Base-by-base conservation (phyloP, 768 basidiomycete species). In the Leucosporidium scottii region DNA sequence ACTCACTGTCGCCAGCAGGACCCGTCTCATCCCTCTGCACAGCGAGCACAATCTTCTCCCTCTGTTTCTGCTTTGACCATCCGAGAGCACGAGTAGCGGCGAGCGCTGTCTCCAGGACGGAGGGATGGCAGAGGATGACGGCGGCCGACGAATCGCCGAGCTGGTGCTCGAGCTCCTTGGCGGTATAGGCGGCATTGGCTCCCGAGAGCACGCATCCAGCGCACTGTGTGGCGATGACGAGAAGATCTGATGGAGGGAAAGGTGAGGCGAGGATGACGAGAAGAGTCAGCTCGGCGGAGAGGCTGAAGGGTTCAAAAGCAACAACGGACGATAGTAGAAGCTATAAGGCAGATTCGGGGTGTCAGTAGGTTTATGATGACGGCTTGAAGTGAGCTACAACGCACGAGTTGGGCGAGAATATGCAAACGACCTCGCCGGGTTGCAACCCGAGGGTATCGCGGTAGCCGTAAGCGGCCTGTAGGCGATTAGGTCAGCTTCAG, bases 161-260 rank as follows among this genome's bases (percentile, higher is more conserved):
- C 75, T 93, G 91, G 77, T 85, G 85, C 1, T 80, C 81, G 0
- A 93, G 82, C 75, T 93, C 91, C 12, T 79, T 75, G 4, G 85
- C 76, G 6, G 85, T 87, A 74, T 89, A 92, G 0, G 86, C 87
- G 0, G 90, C 86, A 53, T 78, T 78, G 18, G 75, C 74, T 2
- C 74, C 78, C 1, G 73, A 67, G 44, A 72, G 64, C 21, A 75
- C 69, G 34, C 68, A 2, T 2, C 73, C 73, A 8, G 67, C 73
- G 49, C 73, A 72, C 34, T 73, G 73, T 1, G 53, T 59, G 3
- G 65, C 69, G 28, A 74, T 15, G 25, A 65, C 65, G 20, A 60
- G 44, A 27, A 58, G 31, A 53, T 68, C 59, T 60, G 59, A 15
- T 30, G 21, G 12, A 20, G 15, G 34, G 34, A 25, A 59, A 8